Percentiles rank a stretch among this genome's conserved stretches.
Evolutionary conservation across 768 basidiomycete species (phyloP).

Genomic region (Tephrocybe sp.): DNA sequence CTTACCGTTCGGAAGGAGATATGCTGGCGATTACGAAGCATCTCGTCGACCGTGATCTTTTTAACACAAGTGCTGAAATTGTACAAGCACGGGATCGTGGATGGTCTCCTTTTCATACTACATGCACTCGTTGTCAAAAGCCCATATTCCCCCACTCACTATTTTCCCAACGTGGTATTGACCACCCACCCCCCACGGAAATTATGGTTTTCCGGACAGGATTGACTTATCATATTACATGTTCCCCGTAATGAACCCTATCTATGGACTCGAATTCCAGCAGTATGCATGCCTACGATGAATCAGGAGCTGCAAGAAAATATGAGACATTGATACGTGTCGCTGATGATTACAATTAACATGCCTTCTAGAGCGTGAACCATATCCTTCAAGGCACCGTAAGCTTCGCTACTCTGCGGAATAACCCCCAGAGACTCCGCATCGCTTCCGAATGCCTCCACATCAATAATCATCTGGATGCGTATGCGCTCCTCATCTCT

Average conservation of each 20-base stretch:
- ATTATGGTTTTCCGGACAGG: slow-evolving; percentile 59
- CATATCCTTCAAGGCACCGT: slow-evolving; percentile 54
- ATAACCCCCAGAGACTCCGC: slow-evolving; percentile 67
- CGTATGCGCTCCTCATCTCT: slow-evolving; percentile 89
- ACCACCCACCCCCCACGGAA: slow-evolving; percentile 17
- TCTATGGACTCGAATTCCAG: slow-evolving; percentile 1
- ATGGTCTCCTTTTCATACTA: slow-evolving; percentile 51
- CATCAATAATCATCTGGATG: slow-evolving; percentile 80
- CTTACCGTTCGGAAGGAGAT: slow-evolving; percentile 90
- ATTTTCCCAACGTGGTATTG: slow-evolving; percentile 11
- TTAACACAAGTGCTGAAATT: slow-evolving; percentile 63
- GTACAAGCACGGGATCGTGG: slow-evolving; percentile 57
- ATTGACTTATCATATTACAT: slow-evolving; percentile 51
- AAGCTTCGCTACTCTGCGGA: slow-evolving; percentile 50
- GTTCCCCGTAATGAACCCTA: slow-evolving; percentile 24
- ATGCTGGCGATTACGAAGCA: slow-evolving; percentile 82
- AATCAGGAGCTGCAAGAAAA: slow-evolving; percentile 14
- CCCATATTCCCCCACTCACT: slow-evolving; percentile 30
- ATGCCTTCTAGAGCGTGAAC: slow-evolving; percentile 45
- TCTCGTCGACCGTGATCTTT: slow-evolving; percentile 79
- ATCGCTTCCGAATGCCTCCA: slow-evolving; percentile 79
- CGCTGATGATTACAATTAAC: background rate
- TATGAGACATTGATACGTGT: background rate
- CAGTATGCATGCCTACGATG: background rate
- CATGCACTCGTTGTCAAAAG: slow-evolving; percentile 54